Base-by-base conservation (phyloP, 768 basidiomycete species). In the Lactifluus hygrophoroides region DNA sequence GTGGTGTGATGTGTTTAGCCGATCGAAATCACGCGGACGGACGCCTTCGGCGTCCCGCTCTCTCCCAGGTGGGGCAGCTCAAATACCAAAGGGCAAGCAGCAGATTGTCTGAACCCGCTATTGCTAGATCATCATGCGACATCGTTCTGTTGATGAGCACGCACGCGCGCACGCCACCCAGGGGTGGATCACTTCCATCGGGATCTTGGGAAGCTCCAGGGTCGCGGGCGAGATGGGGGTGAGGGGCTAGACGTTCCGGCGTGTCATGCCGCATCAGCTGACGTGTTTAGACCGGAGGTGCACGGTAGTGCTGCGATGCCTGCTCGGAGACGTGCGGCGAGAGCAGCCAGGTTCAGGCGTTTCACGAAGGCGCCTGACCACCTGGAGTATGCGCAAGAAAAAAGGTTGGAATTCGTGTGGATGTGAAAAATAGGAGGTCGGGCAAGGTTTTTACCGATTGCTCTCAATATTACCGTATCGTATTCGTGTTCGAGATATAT, bases 401-500 rank as follows among this genome's bases (percentile, higher is more conserved):
- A 16, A 19, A 21, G 5, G 19, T 17, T 38, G 21, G 21, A 19
- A 43, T 5, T 11, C 23, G 42, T 5, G 42, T 43, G 21, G 8
- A 16, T 1, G 7, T 3, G 1, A 5, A 3, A 14, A 11, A 13
- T 4, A 11, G 23, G 21, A 43, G 42, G 21, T 43, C 21, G 42
- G 21, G 19, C 38, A n/a, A 8, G 42, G 19, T 19, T 43, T 43
- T 13, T 17, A 13, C 21, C 10, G 42, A 13, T 43, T 43, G 19
- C 13, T 43, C 42, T 43, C 21, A 16, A 8, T 3, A 49, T 56
- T 56, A 40, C 38, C 5, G 38, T 50, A 56, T 34, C 40, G 40
- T 43, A 50, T 13, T 34, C 19, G 21, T 64, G n/a, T n/a, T n/a
- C n/a, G n/a, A n/a, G n/a, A 34, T 73, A 32, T 73, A 66, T 54